Base-by-base conservation (phyloP, 169 alveolate species). In the Plasmodium inui region DNA sequence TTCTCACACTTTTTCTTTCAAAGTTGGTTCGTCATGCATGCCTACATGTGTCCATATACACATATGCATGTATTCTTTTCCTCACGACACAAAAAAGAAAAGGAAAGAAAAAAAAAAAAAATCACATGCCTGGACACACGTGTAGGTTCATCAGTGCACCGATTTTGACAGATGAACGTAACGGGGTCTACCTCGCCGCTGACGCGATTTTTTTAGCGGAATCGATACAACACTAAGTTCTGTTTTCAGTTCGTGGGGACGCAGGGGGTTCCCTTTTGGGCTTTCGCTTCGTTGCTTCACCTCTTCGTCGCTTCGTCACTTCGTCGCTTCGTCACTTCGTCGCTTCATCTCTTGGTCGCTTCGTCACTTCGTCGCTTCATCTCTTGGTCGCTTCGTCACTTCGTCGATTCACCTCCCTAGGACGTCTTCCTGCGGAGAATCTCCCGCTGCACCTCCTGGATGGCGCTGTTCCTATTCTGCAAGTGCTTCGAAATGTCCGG, bases 401-500 rank as follows among this genome's bases (percentile, higher is more conserved):
- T 37, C 44, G 8, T 14, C 73, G 73, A 14, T 57, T 61, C 14
- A 8, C 76, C 37, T 2, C 37, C 14, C 30, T 19, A 9, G 22
- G 57, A 86, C 10, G 80, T 39, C 72, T 86, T 86, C 6, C 79
- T 34, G 39, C 44, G n/a, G 79, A 74, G 32, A 12, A 86, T 86
- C 37, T 74, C 93, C 32, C 80, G 55, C 22, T 76, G 93, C 37
- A 86, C 93, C 32, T 73, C 86, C 34, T 86, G 67, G 17, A 86
- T 86, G 12, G 93, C 84, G 14, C 81, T 57, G 81, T 86, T 86
- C 67, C 93, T 50, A 74, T 76, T 39, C 39, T 86, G 71, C 41
- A 86, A n/a, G 70, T 86, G 79, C 26, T 86, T 76, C n/a, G 93
- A 74, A 32, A 86, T 53, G 30, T 86, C 86, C 39, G 53, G 61